A percentile compares a stretch with the other conserved stretches of the same genome.
These are phyloP conservation scores for Balansia obtecta DNA, from an alignment of 2,329 filamentous ascomycete genomes.

Conservation along the genomic window DNA sequence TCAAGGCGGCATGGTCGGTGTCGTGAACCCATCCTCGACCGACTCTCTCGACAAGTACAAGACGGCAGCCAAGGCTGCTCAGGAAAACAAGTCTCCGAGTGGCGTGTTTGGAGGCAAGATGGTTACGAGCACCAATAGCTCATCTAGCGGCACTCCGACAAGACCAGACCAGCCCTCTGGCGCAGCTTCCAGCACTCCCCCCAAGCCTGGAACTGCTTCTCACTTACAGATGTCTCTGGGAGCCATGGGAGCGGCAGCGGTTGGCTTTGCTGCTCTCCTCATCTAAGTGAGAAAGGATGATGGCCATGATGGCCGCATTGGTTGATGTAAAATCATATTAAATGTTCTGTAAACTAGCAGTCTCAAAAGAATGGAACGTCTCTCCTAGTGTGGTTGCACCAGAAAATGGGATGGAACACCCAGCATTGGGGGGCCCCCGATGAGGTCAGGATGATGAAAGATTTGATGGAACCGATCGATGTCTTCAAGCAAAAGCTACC, in stretches of 20 bases:
- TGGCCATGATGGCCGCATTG: background rate
- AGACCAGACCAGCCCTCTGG: background rate
- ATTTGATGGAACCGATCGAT: too few relatives aligned
- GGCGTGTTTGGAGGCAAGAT: slow-evolving; percentile 9
- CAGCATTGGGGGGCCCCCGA: too few relatives aligned
- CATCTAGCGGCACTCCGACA: background rate
- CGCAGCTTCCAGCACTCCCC: background rate
- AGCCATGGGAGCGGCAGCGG: background rate
- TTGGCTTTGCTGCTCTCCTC: slow-evolving; percentile 5
- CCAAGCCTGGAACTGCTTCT: slow-evolving; percentile 1
- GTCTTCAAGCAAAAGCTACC: too few relatives aligned
- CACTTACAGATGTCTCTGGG: slow-evolving; percentile 1
- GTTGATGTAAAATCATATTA: background rate
- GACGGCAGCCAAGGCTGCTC: slow-evolving; percentile 4
- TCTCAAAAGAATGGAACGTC: too few relatives aligned
- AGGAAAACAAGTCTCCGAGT: slow-evolving; percentile 7
- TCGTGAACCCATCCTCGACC: slow-evolving; percentile 15
- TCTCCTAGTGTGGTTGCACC: too few relatives aligned
- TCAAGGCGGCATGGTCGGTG: slow-evolving; percentile 19
- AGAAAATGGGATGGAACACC: too few relatives aligned
- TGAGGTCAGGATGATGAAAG: too few relatives aligned
- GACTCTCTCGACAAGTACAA: slow-evolving; percentile 11
- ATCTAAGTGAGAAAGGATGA: background rate
- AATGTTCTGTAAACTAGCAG: background rate
- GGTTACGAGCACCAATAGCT: background rate